Conservation (phyloP, 2,329 filamentous ascomycete genomes). For the Fusarium euwallaceae region DNA sequence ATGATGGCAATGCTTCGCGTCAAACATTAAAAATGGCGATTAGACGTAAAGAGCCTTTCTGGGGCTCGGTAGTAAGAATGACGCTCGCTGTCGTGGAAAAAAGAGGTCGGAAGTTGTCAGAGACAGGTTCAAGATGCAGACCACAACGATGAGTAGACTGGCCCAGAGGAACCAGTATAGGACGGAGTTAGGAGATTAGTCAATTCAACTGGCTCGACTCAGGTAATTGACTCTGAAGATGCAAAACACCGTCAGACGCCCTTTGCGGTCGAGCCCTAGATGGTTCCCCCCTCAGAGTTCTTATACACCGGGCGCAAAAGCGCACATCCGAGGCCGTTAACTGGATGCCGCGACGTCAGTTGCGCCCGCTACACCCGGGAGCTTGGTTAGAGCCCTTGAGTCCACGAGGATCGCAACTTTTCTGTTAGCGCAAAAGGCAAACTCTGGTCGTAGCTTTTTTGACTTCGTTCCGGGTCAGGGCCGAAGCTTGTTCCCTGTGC, state of each 20-base stretch:
- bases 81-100: neutral
- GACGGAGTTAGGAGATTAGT: neutral
- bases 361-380: conserved; percentile 34
- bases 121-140: neutral
- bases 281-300: conserved; percentile 7
- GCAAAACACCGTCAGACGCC: conserved; percentile 1
- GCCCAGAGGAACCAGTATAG: neutral
- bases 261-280: conserved; percentile 8
- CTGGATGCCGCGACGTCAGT: conserved; percentile 10
- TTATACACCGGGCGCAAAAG: conserved; percentile 18
- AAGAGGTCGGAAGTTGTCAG: neutral
- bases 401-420: neutral
- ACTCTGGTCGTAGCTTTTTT: conserved; percentile 25
- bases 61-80: neutral
- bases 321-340: conserved; percentile 15
- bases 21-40: neutral
- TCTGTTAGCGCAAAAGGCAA: conserved; percentile 26
- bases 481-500: conserved; percentile 13
- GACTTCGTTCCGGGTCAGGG: neutral
- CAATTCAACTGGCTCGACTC: neutral
- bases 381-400: conserved; percentile 18
- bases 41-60: neutral
- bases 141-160: neutral
- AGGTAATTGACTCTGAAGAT: conserved; percentile 4
- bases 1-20: neutral